Percentiles rank a stretch among this genome's conserved stretches.
These are phyloP conservation scores for Chenopodium quinoa DNA, from an alignment of 148 eudicot genomes.

Conservation along the genomic window DNA sequence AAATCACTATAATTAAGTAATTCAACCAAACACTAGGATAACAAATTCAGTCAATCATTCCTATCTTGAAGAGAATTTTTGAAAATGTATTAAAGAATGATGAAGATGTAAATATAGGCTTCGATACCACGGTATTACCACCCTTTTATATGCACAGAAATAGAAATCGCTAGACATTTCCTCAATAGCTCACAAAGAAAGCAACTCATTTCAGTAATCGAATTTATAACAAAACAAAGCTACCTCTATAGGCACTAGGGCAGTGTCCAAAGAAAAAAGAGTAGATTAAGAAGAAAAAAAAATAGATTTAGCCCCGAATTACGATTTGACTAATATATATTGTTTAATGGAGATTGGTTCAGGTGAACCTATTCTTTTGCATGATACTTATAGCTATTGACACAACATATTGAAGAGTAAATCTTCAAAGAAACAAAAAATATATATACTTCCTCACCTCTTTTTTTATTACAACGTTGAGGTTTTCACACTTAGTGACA, in stretches of 20 bases:
- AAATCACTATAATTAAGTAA: not conserved
- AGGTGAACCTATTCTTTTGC: not conserved
- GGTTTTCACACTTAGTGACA: no score
- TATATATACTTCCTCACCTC: no score
- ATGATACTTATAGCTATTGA: not conserved
- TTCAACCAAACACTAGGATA: not conserved
- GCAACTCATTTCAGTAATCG: not conserved
- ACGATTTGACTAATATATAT: not conserved
- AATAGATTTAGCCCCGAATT: not conserved
- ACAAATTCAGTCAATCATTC: not conserved
- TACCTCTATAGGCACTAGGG: not conserved
- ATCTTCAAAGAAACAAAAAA: not conserved
- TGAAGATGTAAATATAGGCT: not conserved
- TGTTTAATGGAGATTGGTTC: not conserved
- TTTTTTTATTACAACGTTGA: no score
- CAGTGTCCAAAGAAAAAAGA: not conserved
- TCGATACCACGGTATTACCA: not conserved
- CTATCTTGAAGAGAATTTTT: not conserved
- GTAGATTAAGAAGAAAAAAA: not conserved
- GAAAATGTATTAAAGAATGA: not conserved
- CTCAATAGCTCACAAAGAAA: not conserved
- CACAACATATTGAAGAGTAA: not conserved
- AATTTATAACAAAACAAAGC: not conserved
- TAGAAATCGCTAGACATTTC: not conserved
- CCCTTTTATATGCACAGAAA: not conserved